These are phyloP conservation scores for Salix arbutifolia DNA, from an alignment of 345 rosid species.

Conservation along the genomic window DNA sequence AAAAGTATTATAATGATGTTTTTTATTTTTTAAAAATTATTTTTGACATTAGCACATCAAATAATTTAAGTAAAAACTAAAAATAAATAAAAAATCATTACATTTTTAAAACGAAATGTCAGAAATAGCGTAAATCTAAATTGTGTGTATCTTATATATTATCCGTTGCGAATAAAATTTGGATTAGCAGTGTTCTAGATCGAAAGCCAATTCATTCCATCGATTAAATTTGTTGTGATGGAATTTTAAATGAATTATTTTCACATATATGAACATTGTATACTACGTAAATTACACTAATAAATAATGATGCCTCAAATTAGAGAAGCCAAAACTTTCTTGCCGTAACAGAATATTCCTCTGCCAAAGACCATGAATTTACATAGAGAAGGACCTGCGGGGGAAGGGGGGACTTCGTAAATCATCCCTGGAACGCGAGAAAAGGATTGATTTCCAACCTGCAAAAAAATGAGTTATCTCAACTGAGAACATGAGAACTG, in stretches of 20 bases:
- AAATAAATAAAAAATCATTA: too few species aligned
- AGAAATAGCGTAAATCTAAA: too few species aligned
- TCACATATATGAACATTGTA: background rate
- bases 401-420: background rate
- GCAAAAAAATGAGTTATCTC: background rate
- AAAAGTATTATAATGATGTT: too few species aligned
- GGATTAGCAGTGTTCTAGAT: background rate
- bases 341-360: conserved; percentile 37
- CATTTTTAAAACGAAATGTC: too few species aligned
- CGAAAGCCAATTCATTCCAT: background rate
- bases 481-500: background rate
- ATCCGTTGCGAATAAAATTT: background rate
- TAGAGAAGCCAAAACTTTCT: conserved; percentile 29
- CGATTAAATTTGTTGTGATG: background rate
- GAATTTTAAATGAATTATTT: background rate
- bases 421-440: background rate
- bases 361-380: conserved; percentile 35
- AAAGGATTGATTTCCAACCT: background rate
- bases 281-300: background rate
- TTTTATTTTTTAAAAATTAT: too few species aligned
- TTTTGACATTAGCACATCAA: too few species aligned
- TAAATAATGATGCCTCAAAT: conserved; percentile 5
- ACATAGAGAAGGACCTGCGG: conserved; percentile 5
- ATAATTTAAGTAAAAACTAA: too few species aligned
- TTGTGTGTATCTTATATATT: background rate